Percentiles rank a stretch among this genome's conserved stretches.
phyloP scores from a whole-genome alignment of 2,329 filamentous ascomycete genomes.

The Coniochaeta prunicola region DNA sequence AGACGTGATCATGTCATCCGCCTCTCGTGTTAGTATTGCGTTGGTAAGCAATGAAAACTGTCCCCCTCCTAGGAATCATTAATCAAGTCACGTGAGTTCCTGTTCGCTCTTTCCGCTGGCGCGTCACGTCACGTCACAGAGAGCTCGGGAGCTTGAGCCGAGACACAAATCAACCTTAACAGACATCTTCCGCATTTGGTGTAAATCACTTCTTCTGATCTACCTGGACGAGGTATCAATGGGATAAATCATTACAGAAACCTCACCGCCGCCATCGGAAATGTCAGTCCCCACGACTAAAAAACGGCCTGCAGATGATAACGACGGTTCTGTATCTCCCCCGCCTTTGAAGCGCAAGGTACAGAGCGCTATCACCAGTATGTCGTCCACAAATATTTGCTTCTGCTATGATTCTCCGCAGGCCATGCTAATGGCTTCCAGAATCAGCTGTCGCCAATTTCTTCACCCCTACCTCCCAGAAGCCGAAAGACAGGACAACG shows the following conservation, averaged over 20 bases:
- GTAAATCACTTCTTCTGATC: not conserved
- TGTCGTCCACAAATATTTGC: constrained; percentile 9
- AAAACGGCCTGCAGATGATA: constrained; percentile 15
- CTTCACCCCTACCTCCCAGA: constrained; percentile 82
- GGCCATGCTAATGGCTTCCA: constrained; percentile 19
- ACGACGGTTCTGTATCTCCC: constrained; percentile 41
- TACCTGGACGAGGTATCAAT: not conserved
- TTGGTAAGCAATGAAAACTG: too few species aligned
- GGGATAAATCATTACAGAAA: not conserved
- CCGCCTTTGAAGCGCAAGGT: constrained; percentile 45
- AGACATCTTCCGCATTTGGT: not conserved
- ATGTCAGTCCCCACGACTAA: not conserved
- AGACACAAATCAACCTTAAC: not conserved
- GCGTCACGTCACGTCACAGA: constrained; percentile 1
- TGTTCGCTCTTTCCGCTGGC: not conserved
- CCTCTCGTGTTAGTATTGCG: too few species aligned
- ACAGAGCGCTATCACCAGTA: constrained; percentile 45
- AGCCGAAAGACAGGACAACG: constrained; percentile 64
- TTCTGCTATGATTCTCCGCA: constrained; percentile 1
- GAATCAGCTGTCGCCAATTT: constrained; percentile 71
- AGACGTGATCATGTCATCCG: too few species aligned
- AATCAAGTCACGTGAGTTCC: not conserved
- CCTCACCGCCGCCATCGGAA: not conserved
- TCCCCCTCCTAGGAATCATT: too few species aligned
- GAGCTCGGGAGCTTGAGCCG: not conserved